Base-by-base conservation (phyloP, 371 early-diverging fungal genomes). In the Gilbertella persicaria region DNA sequence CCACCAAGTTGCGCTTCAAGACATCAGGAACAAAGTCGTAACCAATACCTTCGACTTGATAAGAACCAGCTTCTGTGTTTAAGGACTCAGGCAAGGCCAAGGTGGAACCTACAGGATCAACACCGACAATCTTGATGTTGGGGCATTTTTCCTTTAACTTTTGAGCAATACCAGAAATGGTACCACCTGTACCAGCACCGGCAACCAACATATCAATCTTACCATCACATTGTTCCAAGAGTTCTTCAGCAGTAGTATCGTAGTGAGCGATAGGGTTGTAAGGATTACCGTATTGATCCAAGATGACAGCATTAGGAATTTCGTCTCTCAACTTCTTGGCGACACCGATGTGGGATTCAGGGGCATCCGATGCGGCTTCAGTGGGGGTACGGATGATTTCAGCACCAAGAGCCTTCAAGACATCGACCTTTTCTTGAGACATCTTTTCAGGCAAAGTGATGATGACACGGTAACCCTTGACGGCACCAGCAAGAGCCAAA, bases 361-460 rank as follows among this genome's bases (percentile, higher is more conserved):
- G 97, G 20, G 97, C 85, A 71, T 97, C 97, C 92, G 92, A 96
- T 16, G 96, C 95, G 9, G 97, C 99, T 72, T 97, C 98, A 24
- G 97, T 97, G 23, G 98, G 98, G 6, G 99, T 97, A 57, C 97
- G 92, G 51, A 96, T 88, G 66, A 96, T 96, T 69, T 98, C 97
- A 26, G 98, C 97, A 35, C 97, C 98, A 14, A 97, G 78, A 4
- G 95, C 96, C 71, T 96, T 97, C 56, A 98, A 80, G 1, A 97
- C 92, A 69, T 95, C 96, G 14, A 97, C 92, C 82, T 97, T 97
- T 67, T 98, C 99, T 76, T 95, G 91, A 37, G 91, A 91, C 97
- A 97, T 97, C 77, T 96, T 97, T 69, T 98, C 97, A 17, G 99
- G 98, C 37, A 98, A 73, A 3, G 97, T 97, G 66, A 96, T 97